Evolutionary conservation across 2,329 filamentous ascomycete genomes (phyloP), one percentile per base, ranked within the genome.

Genomic region (Colletotrichum sp.): DNA sequence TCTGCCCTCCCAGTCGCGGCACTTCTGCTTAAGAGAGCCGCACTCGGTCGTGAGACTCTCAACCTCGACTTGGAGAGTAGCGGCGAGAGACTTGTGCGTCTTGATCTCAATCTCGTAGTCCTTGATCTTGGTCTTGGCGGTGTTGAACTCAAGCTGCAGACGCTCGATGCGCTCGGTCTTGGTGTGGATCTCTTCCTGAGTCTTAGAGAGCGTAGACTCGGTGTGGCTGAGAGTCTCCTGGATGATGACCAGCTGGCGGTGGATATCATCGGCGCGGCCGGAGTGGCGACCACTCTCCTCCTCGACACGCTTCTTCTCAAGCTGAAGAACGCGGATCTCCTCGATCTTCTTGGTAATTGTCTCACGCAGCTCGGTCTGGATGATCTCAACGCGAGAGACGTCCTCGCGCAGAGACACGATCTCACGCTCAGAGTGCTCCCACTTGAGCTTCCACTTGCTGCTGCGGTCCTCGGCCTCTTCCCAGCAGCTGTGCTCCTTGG

Each of bases 391-490:
- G 25, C 62, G 72, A 8, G 69, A 52, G n/a, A 75, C 27, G 34
- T 75, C 72, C 13, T 74, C 72, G 60, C 72, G 72, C 10, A 61
- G 48, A 9, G 72, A 66, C 6, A 32, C 27, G 12, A 67, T 48
- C 62, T 75, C 61, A 16, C 72, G 61, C 61, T 75, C 68, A 5
- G 55, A 66, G n/a, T 75, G 68, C 61, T 75, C 68, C 68, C 61
- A 66, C 69, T 72, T 72, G 36, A 71, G 72, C 68, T 72, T 75
- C 68, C 68, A 72, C 72, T 66, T 66, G 52, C 62, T 56, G 55
- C 68, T 66, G 7, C 61, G 52, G 15, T 71, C 69, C 52, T 75
- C 72, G 25, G 69, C 68, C 28, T 71, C 69, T 9, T 71, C 69
- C 30, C 72, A 72, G 6, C 62, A 56, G 55, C 28, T 25, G n/a